Evolutionary conservation across 805 yeast genomes (phyloP).

Genomic region (Yamadazyma ubonensis): DNA sequence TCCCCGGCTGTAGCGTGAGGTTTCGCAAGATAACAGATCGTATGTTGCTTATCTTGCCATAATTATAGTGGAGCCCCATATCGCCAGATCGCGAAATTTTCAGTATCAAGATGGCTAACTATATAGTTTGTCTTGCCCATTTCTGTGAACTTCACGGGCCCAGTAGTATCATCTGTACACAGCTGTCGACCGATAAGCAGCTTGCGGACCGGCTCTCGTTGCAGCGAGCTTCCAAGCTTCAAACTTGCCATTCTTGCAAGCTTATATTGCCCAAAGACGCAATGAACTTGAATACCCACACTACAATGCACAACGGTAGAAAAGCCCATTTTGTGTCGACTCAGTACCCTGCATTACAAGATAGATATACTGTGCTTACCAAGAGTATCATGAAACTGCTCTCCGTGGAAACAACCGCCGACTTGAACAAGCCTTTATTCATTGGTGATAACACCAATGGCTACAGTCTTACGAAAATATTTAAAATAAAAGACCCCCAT

Average conservation of each 20-base stretch:
- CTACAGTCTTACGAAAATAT: constrained; percentile 55
- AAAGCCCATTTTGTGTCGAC: constrained; percentile 45
- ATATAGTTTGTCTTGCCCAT: constrained; percentile 60
- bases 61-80: constrained; percentile 5
- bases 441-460: constrained; percentile 65
- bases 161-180: constrained; percentile 62
- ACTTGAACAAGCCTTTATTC: constrained; percentile 58
- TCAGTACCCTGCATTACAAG: constrained; percentile 54
- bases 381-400: constrained; percentile 62
- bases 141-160: constrained; percentile 83
- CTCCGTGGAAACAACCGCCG: constrained; percentile 64
- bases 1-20: not conserved
- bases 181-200: constrained; percentile 25
- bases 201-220: constrained; percentile 26
- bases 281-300: constrained; percentile 21
- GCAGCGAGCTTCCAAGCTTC: constrained; percentile 42
- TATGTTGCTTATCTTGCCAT: constrained; percentile 16
- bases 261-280: constrained; percentile 46
- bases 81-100: constrained; percentile 1
- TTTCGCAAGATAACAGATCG: constrained; percentile 6
- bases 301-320: constrained; percentile 17
- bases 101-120: constrained; percentile 29
- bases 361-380: constrained; percentile 52
- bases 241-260: constrained; percentile 60
- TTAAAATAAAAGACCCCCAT: constrained; percentile 59